Evolutionary conservation across 2,329 filamentous ascomycete genomes (phyloP), one percentile per base, ranked within the genome.

Genomic region (Penicillium sp.): DNA sequence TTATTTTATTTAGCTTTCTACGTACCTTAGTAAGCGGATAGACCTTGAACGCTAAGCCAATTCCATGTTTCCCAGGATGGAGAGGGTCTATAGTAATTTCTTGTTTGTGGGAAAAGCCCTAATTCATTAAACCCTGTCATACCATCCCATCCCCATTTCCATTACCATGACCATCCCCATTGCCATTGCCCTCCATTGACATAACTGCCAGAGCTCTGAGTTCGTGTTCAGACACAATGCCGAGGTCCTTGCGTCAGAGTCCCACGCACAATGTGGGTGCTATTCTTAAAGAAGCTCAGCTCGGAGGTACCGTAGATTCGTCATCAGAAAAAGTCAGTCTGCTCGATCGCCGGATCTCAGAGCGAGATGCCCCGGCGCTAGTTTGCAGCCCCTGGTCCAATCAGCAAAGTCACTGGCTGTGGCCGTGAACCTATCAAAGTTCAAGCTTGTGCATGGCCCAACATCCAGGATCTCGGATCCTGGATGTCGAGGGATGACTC

Each of bases 401-500:
- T 55, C 32, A 51, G 34, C 49, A 34, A 45, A 29, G 28, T 8
- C 28, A 44, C 29, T 16, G 24, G 26, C 29, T 16, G 27, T 27
- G 23, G 28, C 31, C 22, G 40, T 47, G 50, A 56, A 52, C 56
- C 50, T 54, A 52, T 57, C 54, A 59, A 57, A 42, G 20, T 37
- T 55, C 31, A 34, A 47, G 47, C 40, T 50, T 52, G 40, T 49
- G 49, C 56, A 47, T 45, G 57, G 52, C 56, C 56, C 57, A 58
- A 49, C 40, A 58, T 34, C 52, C 54, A 49, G 57, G 57, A 47
- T 51, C 54, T 54, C 51, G 57, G 57, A 47, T 51, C 54, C 56
- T 53, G 57, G 41, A 45, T 42, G 29, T 26, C 32, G 37, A 46
- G 40, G 36, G 7, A 44, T 57, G 45, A 54, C 54, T 55, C 49